These are phyloP conservation scores for Arctium lappa DNA, from an alignment of 129 eudicot genomes.

Conservation along the genomic window DNA sequence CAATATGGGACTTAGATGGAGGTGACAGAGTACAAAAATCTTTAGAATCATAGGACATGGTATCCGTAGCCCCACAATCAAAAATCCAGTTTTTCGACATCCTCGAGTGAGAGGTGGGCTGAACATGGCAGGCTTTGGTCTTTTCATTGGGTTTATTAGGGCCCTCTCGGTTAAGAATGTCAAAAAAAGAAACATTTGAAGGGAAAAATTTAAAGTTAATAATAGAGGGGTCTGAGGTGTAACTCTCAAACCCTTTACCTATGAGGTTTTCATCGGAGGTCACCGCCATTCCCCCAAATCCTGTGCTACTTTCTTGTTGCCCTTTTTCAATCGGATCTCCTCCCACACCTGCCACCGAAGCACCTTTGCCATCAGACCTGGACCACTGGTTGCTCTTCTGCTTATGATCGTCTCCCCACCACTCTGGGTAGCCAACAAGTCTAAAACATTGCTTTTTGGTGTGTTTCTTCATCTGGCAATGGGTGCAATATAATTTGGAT, in stretches of 20 bases:
- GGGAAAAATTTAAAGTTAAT: background rate
- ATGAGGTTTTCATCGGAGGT: background rate
- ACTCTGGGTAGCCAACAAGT: conserved; percentile 2
- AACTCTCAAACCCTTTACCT: conserved; percentile 9
- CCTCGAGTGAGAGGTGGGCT: background rate
- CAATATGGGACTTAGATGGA: background rate
- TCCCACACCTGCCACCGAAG: background rate
- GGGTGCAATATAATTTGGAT: background rate
- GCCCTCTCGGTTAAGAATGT: background rate
- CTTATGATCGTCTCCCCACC: conserved; percentile 5
- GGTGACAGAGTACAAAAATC: background rate
- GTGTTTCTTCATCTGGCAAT: conserved; percentile 1
- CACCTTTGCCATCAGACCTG: conserved; percentile 1
- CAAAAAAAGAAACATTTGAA: background rate
- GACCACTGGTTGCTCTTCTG: background rate
- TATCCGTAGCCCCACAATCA: background rate
- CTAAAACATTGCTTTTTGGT: conserved; percentile 1
- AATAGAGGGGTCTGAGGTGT: conserved; percentile 1
- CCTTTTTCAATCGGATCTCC: background rate
- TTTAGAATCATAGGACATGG: conserved; percentile 8
- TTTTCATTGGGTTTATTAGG: background rate
- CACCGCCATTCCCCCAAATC: conserved; percentile 6
- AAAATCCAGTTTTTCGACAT: conserved; percentile 3
- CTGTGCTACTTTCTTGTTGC: background rate
- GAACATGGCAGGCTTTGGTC: background rate